Conservation (phyloP, 805 yeast genomes). For the Zygosaccharomyces gambellarensis region DNA sequence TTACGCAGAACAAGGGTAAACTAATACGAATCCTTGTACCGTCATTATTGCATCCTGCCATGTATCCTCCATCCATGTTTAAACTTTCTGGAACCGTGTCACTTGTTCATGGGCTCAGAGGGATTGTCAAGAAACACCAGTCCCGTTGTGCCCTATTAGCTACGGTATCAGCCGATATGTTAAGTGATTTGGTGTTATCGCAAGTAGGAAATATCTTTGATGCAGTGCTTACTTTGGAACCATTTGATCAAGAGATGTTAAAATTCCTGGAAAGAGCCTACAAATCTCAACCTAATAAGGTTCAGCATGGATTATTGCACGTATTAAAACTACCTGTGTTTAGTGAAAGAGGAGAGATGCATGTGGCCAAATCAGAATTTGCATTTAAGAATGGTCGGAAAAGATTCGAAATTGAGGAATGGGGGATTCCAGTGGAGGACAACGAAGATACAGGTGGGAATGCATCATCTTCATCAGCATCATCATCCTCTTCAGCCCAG, state of each 20-base stretch:
- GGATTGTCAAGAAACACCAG: conserved; percentile 45
- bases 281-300: conserved; percentile 56
- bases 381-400: conserved; percentile 82
- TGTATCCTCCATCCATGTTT: conserved; percentile 52
- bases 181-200: conserved; percentile 45
- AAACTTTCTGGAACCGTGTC: conserved; percentile 48
- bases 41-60: conserved; percentile 70
- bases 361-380: conserved; percentile 64
- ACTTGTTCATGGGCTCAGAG: conserved; percentile 55
- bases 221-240: conserved; percentile 67
- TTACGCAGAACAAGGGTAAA: conserved; percentile 41
- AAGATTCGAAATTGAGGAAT: conserved; percentile 81
- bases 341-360: conserved; percentile 71
- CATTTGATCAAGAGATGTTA: conserved; percentile 71
- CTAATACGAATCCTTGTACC: conserved; percentile 69
- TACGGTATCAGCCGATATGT: conserved; percentile 62
- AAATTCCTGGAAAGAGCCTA: conserved; percentile 64
- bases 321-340: conserved; percentile 66
- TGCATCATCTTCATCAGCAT: neutral
- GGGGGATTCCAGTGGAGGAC: conserved; percentile 97
- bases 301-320: conserved; percentile 83
- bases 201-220: conserved; percentile 60
- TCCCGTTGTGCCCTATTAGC: conserved; percentile 46
- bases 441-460: conserved; percentile 40
- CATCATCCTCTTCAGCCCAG: neutral